Evolutionary conservation across 2,329 filamentous ascomycete genomes (phyloP), one percentile per base, ranked within the genome.

Genomic region (Penicillium sp.): DNA sequence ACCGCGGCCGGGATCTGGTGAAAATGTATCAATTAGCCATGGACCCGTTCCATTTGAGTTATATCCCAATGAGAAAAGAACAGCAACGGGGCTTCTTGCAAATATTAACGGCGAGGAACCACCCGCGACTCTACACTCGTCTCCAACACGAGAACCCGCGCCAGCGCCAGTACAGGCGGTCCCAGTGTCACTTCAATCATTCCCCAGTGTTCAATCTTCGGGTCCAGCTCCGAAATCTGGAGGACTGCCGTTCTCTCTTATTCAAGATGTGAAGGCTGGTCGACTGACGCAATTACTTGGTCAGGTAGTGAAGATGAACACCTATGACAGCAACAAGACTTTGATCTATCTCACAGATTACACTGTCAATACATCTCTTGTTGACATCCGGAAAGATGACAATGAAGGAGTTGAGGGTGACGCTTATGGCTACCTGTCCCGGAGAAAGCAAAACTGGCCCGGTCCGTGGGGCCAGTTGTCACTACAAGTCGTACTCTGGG

Each of bases 261-360:
- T 97, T 49, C 79, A 87, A 59, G 83, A 92, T 62, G 73, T 91
- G 1, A 65, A 74, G 2, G 74, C 81, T 0, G 70, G 72, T 13
- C 77, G 64, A 0, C 95, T 87, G 66, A 85, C 82, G 63, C 85
- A 96, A 67, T 68, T 95, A 1, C 77, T 90, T 16, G 91, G 83
- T 1, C 83, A 92, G 66, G 84, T 96, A 2, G 81, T 92, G 43
- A 86, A 81, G 60, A 75, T 80, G 0, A 83, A 77, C 60, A 66
- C 74, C 13, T 69, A 64, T 23, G 70, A 73, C 34, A 63, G 62
- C 42, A 79, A 81, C 23, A 82, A 74, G 52, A 73, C 83, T 11
- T 83, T 85, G 5, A 60, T 96, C 0, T 92, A 92, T 77, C 76
- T 96, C 16, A 89, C 90, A 0, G 92, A 97, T 71, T 96, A 92